Evolutionary conservation across 495 filamentous ascomycete genomes (phyloP).

Genomic region (Hypoxylon fuscum): DNA sequence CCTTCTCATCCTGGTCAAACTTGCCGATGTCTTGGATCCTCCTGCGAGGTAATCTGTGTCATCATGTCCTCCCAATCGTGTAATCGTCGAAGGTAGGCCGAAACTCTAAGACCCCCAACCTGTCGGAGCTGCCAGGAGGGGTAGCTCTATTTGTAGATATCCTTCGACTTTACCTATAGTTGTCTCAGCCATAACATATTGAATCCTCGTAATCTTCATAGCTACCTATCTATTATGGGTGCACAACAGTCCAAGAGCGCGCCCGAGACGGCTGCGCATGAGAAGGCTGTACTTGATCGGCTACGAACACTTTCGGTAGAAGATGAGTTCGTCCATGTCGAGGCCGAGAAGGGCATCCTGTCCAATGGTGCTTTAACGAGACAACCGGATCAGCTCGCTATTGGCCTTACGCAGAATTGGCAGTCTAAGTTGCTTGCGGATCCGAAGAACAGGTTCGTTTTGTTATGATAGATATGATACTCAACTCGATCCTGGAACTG

Average conservation of each 20-base stretch:
- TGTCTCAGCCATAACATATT: constrained; percentile 5
- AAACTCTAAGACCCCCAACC: too few relatives aligned
- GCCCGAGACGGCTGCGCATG: constrained; percentile 35
- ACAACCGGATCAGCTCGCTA: constrained; percentile 52
- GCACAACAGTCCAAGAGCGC: constrained; percentile 55
- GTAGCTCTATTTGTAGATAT: too few relatives aligned
- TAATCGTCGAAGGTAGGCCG: too few relatives aligned
- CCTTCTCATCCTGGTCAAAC: constrained; percentile 29
- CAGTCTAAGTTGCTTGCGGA: constrained; percentile 68
- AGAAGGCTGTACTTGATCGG: constrained; percentile 56
- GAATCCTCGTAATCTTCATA: constrained; percentile 3
- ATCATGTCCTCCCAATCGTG: not conserved
- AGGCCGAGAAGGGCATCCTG: constrained; percentile 38
- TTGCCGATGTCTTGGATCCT: constrained; percentile 1
- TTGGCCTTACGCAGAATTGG: constrained; percentile 61
- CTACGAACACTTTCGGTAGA: constrained; percentile 52
- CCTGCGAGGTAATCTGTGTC: not conserved
- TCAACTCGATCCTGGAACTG: not conserved
- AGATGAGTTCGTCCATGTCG: constrained; percentile 61
- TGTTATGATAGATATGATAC: not conserved
- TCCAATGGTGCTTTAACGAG: constrained; percentile 35
- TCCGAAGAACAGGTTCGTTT: constrained; percentile 66
- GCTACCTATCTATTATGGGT: constrained; percentile 51
- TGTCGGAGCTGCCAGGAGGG: too few relatives aligned
- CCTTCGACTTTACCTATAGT: too few relatives aligned